These are phyloP conservation scores for Hanseniaspora valbyensis DNA, from an alignment of 805 yeast genomes.

Conservation along the genomic window DNA sequence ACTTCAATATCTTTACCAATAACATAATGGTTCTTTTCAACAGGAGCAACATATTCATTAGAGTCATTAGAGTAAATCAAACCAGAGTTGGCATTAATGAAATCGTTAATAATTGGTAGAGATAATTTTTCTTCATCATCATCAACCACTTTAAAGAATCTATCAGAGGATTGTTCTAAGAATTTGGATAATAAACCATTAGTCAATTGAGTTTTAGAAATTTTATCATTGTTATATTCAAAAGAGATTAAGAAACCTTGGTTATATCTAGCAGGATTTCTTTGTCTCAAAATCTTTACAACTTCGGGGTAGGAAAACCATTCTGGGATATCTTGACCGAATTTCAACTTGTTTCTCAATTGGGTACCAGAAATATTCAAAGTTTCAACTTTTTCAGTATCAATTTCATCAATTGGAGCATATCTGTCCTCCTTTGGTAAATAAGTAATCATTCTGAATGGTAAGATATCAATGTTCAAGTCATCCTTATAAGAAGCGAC, in stretches of 20 bases:
- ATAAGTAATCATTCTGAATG: slow-evolving; percentile 94
- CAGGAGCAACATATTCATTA: slow-evolving; percentile 15
- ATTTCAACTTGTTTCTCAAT: slow-evolving; percentile 73
- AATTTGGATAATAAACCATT: slow-evolving; percentile 81
- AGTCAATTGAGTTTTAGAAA: slow-evolving; percentile 55
- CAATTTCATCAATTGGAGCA: slow-evolving; percentile 88
- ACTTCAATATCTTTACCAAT: slow-evolving; percentile 41
- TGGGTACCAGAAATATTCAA: slow-evolving; percentile 92
- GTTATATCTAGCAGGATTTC: slow-evolving; percentile 79
- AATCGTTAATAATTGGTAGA: slow-evolving; percentile 32
- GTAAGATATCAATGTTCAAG: slow-evolving; percentile 80
- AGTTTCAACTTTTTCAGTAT: slow-evolving; percentile 58
- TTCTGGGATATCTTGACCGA: slow-evolving; percentile 81
- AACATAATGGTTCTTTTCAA: slow-evolving; percentile 32
- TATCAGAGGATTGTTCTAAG: slow-evolving; percentile 78
- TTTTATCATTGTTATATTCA: slow-evolving; percentile 35
- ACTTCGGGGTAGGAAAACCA: slow-evolving; percentile 98
- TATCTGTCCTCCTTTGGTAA: slow-evolving; percentile 91
- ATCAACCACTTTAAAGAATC: slow-evolving; percentile 51
- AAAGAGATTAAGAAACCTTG: slow-evolving; percentile 82
- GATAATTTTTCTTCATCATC: slow-evolving; percentile 41
- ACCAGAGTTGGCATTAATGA: slow-evolving; percentile 74
- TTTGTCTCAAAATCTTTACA: slow-evolving; percentile 77
- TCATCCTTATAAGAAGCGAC: slow-evolving; percentile 68
- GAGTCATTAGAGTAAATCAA: slow-evolving; percentile 50